phyloP scores from a whole-genome alignment of 306 rosid species.

The Quillaja saponaria region DNA sequence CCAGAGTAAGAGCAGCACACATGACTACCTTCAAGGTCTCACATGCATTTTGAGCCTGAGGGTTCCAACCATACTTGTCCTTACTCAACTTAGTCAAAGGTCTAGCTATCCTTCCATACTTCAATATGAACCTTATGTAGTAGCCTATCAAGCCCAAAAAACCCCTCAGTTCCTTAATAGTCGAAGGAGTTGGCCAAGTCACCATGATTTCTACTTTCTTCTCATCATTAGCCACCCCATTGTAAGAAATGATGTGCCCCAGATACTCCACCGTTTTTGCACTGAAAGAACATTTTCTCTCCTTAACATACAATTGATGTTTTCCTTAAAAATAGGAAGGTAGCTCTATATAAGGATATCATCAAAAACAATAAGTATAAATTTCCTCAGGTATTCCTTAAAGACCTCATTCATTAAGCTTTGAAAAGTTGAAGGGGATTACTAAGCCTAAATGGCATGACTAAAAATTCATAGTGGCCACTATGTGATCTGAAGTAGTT shows the following conservation, averaged over 20 bases:
- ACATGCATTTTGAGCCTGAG: fast-evolving
- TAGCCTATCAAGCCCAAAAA: neutral
- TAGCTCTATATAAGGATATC: neutral
- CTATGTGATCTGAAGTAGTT: neutral
- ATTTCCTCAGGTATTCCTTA: neutral
- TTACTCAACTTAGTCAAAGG: neutral
- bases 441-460: neutral
- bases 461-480: neutral
- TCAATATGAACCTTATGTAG: neutral
- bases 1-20: neutral
- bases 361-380: neutral
- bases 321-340: no score
- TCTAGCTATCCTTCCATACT: neutral
- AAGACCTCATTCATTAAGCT: neutral
- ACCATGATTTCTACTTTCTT: neutral
- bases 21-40: fast-evolving
- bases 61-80: neutral
- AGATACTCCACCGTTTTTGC: neutral
- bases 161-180: neutral
- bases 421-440: neutral
- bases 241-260: neutral
- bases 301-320: neutral
- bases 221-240: neutral
- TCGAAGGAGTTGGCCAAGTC: neutral
- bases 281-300: neutral